Evolutionary conservation across 805 yeast species (phyloP), one percentile per base, ranked within the genome.

Genomic region (Starmerella cellae): DNA sequence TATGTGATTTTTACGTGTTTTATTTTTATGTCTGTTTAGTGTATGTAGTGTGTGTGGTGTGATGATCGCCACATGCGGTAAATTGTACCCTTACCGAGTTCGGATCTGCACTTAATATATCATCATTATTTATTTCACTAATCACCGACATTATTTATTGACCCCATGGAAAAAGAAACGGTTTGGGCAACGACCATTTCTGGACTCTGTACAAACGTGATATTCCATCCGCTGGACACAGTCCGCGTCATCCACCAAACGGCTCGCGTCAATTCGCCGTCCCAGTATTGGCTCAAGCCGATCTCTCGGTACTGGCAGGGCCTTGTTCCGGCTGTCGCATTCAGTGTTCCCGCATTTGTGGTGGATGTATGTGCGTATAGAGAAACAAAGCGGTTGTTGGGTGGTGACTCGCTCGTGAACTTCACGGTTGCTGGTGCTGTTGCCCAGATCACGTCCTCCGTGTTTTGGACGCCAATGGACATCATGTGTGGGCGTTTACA

Each of bases 381-480:
- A 18, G 55, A 59, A 36, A 51, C 57, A 23, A 63, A 63, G 45
- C 46, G 48, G 33, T 52, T 54, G 24, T 40, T 59, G 5, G 65
- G 65, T 4, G 51, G 45, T 16, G 43, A 60, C 3, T 39, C 58
- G 9, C 14, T 51, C n/a, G 13, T 16, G 9, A 61, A 53, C 33
- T 63, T 56, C 37, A 41, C 60, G 9, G 43, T 46, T 26, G 54
- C 61, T 32, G 65, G 65, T 3, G 54, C 62, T 1, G 52, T 53
- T 6, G 62, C 66, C 0, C 65, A 62, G 50, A n/a, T 60, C 11
- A 46, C 54, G 4, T 56, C 62, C 21, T 52, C 59, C 13, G 43
- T 59, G 28, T 42, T 63, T 5, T 61, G 62, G 61, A 62, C 66
- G 9, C 67, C 67, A 2, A 60, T 62, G 63, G 67, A 62, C 38